A percentile compares a stretch with the other conserved stretches of the same genome.
phyloP scores from a whole-genome alignment of 306 rosid species.

The Fragaria iinumae region DNA sequence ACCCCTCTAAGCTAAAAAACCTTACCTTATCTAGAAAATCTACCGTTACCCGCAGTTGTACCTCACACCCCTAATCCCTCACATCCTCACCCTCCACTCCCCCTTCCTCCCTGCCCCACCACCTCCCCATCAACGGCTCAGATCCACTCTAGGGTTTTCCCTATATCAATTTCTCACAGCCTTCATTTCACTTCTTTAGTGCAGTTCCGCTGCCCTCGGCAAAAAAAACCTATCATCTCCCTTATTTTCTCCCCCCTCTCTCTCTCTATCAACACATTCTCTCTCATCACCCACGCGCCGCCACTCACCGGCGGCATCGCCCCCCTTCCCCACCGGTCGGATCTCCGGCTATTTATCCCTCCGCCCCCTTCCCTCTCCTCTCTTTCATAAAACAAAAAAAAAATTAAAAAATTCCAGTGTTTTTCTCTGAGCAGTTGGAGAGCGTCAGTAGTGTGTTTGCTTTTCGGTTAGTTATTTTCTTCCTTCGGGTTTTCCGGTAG shows the following conservation, averaged over 20 bases:
- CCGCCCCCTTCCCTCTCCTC: constrained; percentile 94
- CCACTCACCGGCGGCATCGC: constrained; percentile 49
- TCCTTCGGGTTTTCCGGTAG: constrained; percentile 47
- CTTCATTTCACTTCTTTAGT: neutral
- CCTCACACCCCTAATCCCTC: neutral
- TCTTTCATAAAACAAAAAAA: constrained; percentile 11
- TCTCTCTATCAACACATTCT: neutral
- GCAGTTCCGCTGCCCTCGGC: constrained; percentile 40
- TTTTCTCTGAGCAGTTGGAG: constrained; percentile 11
- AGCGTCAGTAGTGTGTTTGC: constrained; percentile 8
- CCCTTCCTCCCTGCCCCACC: neutral
- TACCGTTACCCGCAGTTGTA: constrained; percentile 1
- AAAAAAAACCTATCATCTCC: neutral
- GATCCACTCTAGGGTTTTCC: constrained; percentile 51
- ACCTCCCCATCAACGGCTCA: constrained; percentile 9
- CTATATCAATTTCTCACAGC: constrained; percentile 26
- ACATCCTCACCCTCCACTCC: constrained; percentile 5
- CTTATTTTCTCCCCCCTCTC: neutral
- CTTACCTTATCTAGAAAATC: constrained; percentile 14
- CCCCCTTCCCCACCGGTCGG: constrained; percentile 37
- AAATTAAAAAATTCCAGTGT: neutral
- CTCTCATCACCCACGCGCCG: constrained; percentile 29
- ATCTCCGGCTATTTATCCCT: constrained; percentile 44
- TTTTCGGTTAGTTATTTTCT: constrained; percentile 26
- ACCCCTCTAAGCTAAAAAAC: neutral